phyloP scores from a whole-genome alignment of 345 rosid genomes.

The Populus simonii region DNA sequence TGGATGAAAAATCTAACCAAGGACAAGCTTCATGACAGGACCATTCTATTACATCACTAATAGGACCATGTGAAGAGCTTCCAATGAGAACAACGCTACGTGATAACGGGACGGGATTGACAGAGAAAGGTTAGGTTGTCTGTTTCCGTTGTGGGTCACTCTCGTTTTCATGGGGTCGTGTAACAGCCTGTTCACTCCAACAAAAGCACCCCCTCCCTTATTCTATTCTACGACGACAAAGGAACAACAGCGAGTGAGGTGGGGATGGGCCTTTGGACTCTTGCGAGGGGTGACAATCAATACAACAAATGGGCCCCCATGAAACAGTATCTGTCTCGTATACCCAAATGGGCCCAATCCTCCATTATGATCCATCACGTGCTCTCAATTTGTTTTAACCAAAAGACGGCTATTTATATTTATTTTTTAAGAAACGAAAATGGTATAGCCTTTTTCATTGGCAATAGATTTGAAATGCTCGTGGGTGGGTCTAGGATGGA shows the following conservation, averaged over 20 bases:
- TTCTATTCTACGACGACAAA: not conserved
- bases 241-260: not conserved
- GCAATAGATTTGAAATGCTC: not conserved
- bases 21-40: constrained; percentile 1
- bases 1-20: not conserved
- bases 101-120: constrained; percentile 28
- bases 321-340: not conserved
- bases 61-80: constrained; percentile 17
- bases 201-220: not conserved
- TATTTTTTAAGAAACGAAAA: no score
- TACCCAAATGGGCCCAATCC: constrained; percentile 15
- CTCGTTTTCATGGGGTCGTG: constrained; percentile 23
- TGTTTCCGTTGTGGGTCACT: constrained; percentile 23
- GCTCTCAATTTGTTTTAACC: not conserved
- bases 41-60: constrained; percentile 1
- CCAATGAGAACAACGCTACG: constrained; percentile 15
- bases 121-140: constrained; percentile 14
- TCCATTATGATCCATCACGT: constrained; percentile 14
- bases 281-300: not conserved
- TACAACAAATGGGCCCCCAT: constrained; percentile 7
- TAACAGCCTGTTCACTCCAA: constrained; percentile 30
- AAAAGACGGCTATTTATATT: not conserved
- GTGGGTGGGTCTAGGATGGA: not conserved
- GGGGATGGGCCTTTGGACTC: constrained; percentile 7
- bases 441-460: not conserved